A percentile compares a stretch with the other conserved stretches of the same genome.
Evolutionary conservation across 2,329 filamentous ascomycete genomes (phyloP).

Genomic region (Epichloe uncinata): DNA sequence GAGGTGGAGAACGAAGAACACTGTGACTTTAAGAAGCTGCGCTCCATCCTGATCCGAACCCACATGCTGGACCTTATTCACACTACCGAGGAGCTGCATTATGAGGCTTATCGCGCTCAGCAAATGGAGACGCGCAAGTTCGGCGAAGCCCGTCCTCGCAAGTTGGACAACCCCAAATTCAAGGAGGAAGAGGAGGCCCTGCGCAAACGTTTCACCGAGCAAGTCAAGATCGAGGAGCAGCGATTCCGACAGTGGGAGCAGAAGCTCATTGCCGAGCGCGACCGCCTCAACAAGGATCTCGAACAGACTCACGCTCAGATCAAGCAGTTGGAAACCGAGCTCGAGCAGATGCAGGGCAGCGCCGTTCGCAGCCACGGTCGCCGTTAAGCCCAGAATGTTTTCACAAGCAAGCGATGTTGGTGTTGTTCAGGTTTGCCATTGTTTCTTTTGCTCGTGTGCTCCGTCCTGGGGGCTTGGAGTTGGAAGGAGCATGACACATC

Average conservation of each 20-base stretch:
- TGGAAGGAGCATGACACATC: conserved; percentile 11
- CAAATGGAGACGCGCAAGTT: conserved; percentile 99
- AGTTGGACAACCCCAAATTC: conserved; percentile 99
- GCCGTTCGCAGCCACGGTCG: conserved; percentile 85
- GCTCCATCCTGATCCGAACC: conserved; percentile 94
- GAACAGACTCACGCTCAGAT: conserved; percentile 93
- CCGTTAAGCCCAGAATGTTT: conserved; percentile 44
- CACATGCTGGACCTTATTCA: conserved; percentile 99
- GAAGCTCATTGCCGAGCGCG: conserved; percentile 97
- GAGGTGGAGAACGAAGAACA: conserved; percentile 99
- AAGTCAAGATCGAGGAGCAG: conserved; percentile 99
- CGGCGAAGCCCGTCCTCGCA: conserved; percentile 89
- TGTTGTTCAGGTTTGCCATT: conserved; percentile 15
- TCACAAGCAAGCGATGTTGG: conserved; percentile 12
- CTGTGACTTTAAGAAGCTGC: conserved; percentile 99
- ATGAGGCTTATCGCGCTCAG: conserved; percentile 96
- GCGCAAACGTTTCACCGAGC: conserved; percentile 97
- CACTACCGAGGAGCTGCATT: conserved; percentile 98
- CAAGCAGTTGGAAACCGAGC: conserved; percentile 82
- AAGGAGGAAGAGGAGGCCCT: conserved; percentile 99
- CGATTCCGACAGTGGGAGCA: conserved; percentile 99
- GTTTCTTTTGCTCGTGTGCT: conserved; percentile 15
- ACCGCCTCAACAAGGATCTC: conserved; percentile 98
- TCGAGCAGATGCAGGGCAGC: conserved; percentile 85
- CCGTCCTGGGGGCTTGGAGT: conserved; percentile 21